Percentiles rank a stretch among this genome's conserved stretches.
phyloP scores from a whole-genome alignment of 345 rosid species.

The Citrus australasica region DNA sequence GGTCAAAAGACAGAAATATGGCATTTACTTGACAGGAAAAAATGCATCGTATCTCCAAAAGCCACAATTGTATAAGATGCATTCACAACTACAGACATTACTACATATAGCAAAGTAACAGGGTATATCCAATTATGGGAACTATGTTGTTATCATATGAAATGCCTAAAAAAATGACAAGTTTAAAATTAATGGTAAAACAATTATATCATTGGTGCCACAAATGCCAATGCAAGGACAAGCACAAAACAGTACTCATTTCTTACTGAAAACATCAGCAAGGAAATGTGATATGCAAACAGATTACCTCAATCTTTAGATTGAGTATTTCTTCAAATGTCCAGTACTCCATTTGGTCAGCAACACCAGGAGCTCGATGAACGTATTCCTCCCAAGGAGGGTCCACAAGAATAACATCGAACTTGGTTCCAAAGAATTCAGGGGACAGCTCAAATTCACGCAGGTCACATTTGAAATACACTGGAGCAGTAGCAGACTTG shows the following conservation, averaged over 20 bases:
- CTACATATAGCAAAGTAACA: background rate
- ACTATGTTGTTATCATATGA: background rate
- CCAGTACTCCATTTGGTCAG: constrained; percentile 98
- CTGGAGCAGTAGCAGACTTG: constrained; percentile 86
- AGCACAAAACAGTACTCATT: constrained; percentile 3
- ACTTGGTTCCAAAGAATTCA: constrained; percentile 91
- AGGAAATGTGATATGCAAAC: constrained; percentile 4
- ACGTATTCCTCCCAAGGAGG: constrained; percentile 99
- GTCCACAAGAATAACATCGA: constrained; percentile 96
- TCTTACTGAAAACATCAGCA: background rate
- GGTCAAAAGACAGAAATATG: background rate
- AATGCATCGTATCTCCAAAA: background rate
- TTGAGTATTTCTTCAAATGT: constrained; percentile 89
- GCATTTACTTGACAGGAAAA: background rate
- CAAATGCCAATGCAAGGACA: background rate
- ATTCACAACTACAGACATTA: background rate
- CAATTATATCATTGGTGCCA: background rate
- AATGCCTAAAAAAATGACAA: background rate
- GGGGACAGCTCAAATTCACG: constrained; percentile 87
- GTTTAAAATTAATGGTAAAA: background rate
- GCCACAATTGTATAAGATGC: background rate
- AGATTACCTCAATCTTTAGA: constrained; percentile 86
- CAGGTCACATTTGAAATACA: constrained; percentile 81
- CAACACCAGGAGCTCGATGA: constrained; percentile 98
- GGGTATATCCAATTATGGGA: background rate